A percentile compares a stretch with the other conserved stretches of the same genome.
phyloP scores from a whole-genome alignment of 2,329 filamentous ascomycete species.

The Scedosporium aurantiacum region DNA sequence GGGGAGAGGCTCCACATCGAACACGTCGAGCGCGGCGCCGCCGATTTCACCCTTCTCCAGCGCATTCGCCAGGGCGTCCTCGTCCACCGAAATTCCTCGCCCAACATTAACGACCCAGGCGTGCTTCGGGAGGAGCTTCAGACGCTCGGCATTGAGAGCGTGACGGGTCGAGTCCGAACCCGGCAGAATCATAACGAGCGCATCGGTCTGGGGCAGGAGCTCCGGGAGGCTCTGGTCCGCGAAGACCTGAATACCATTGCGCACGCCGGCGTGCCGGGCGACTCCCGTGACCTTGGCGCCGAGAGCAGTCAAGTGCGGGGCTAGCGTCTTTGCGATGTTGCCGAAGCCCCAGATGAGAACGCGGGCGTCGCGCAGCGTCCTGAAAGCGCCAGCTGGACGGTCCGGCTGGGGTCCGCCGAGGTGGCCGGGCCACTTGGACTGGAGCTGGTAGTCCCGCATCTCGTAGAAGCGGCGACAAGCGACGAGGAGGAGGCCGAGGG shows the following conservation, averaged over 20 bases:
- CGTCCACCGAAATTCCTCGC: conserved; percentile 69
- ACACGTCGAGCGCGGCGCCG: conserved; percentile 71
- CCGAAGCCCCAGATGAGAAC: conserved; percentile 55
- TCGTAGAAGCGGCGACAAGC: conserved; percentile 47
- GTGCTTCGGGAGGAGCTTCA: conserved; percentile 44
- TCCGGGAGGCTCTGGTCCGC: conserved; percentile 40
- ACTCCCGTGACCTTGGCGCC: conserved; percentile 50
- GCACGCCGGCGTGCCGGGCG: conserved; percentile 43
- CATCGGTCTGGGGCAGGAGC: conserved; percentile 46
- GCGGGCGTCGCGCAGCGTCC: conserved; percentile 46
- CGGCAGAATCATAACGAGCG: conserved; percentile 57
- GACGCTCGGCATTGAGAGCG: conserved; percentile 41
- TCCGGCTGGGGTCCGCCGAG: conserved; percentile 51
- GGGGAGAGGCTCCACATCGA: conserved; percentile 59
- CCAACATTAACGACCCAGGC: conserved; percentile 66
- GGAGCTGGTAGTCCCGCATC: conserved; percentile 51
- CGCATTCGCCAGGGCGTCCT: conserved; percentile 58
- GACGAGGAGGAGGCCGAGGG: conserved; percentile 45
- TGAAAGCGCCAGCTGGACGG: conserved; percentile 44
- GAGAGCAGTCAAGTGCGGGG: conserved; percentile 40
- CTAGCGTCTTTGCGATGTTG: conserved; percentile 52
- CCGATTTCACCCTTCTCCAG: conserved; percentile 61
- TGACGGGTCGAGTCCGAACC: conserved; percentile 45
- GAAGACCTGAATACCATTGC: conserved; percentile 47
- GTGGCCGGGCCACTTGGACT: conserved; percentile 47